Conservation (phyloP, 257 asterid species). For the Jasminum sambac region DNA sequence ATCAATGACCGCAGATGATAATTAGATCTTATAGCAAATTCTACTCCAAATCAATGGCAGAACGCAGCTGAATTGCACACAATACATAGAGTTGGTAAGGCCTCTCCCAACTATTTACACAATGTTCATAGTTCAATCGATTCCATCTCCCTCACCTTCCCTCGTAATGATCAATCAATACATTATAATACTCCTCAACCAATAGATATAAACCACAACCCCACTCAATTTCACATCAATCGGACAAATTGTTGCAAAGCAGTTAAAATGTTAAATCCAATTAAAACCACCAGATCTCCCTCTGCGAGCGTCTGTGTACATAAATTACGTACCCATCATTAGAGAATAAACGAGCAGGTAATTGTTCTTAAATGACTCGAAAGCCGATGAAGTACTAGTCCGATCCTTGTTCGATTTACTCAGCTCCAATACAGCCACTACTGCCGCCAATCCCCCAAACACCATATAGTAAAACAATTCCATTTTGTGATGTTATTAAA, state of each 20-base stretch:
- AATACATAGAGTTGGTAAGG: constrained; percentile 5
- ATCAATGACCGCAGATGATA: background rate
- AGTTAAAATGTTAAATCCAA: constrained; percentile 8
- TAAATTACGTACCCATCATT: constrained; percentile 62
- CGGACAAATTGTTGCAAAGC: constrained; percentile 6
- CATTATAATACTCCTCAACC: constrained; percentile 7
- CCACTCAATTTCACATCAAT: constrained; percentile 9
- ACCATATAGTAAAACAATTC: constrained; percentile 59
- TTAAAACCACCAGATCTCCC: constrained; percentile 33
- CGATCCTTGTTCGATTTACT: constrained; percentile 66
- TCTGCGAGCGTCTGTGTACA: constrained; percentile 19
- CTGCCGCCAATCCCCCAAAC: constrained; percentile 54
- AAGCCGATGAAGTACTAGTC: constrained; percentile 49
- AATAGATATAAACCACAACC: constrained; percentile 15
- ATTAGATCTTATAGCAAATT: background rate
- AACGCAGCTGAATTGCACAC: background rate
- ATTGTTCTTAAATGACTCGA: constrained; percentile 62
- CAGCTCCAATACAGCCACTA: constrained; percentile 60
- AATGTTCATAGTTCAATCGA: constrained; percentile 6
- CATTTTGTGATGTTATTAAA: constrained; percentile 27
- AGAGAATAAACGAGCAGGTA: constrained; percentile 68
- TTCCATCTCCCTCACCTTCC: background rate
- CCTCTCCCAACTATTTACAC: constrained; percentile 2
- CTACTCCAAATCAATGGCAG: background rate
- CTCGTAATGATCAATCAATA: constrained; percentile 1